Conservation (phyloP, 2,329 filamentous ascomycete genomes). For the Amauroascus niger region DNA sequence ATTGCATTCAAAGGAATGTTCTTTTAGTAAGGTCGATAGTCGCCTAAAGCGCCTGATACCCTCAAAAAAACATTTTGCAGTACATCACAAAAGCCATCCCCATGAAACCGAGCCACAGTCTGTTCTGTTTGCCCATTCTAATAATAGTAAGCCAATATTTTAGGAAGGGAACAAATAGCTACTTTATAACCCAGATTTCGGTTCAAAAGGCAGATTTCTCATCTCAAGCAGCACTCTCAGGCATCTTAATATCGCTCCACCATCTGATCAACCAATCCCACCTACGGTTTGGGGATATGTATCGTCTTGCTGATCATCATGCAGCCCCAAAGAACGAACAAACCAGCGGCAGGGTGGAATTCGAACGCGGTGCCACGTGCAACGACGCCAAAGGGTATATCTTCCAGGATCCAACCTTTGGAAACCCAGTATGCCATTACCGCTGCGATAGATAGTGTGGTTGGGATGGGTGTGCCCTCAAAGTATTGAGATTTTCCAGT, state of each 20-base stretch:
- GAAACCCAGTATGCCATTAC: constrained; percentile 86
- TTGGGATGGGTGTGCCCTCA: constrained; percentile 93
- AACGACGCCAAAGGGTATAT: constrained; percentile 66
- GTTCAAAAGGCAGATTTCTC: not conserved
- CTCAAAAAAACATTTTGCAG: not conserved
- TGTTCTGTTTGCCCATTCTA: not conserved
- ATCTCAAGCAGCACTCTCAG: not conserved
- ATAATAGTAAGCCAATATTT: not conserved
- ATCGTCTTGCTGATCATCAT: constrained; percentile 93
- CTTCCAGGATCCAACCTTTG: constrained; percentile 66
- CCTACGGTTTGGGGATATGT: constrained; percentile 76
- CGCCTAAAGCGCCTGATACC: not conserved
- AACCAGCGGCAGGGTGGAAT: constrained; percentile 68
- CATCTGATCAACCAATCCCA: not conserved
- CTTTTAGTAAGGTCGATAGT: not conserved
- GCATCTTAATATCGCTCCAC: not conserved
- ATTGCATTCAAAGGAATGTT: no score
- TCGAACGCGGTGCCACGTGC: constrained; percentile 60
- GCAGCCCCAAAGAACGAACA: constrained; percentile 85
- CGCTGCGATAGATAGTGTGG: constrained; percentile 66
- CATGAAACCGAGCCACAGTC: not conserved
- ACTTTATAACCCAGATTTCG: not conserved
- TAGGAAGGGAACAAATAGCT: not conserved
- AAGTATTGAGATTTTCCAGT: constrained; percentile 91
- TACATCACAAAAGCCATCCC: not conserved